Percentiles rank a stretch among this genome's conserved stretches.
Conservation (phyloP, 202 grass and related monocot species). For the Musa balbisiana region DNA sequence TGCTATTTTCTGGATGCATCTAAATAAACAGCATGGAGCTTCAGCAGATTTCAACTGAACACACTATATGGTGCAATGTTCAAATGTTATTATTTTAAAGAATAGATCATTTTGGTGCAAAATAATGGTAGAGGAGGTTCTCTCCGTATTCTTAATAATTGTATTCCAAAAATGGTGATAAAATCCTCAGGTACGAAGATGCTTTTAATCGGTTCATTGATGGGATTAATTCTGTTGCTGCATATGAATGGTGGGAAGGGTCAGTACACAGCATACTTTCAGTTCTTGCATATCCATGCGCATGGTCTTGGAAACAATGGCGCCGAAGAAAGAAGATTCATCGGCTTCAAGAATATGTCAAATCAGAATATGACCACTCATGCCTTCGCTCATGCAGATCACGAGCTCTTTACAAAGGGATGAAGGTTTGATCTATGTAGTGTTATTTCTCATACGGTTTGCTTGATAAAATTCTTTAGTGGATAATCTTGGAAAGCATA, state of each 20-base stretch:
- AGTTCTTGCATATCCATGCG: slow-evolving; percentile 95
- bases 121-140: neutral
- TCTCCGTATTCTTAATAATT: neutral
- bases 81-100: neutral
- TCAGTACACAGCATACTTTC: slow-evolving; percentile 94
- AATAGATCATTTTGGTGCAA: neutral
- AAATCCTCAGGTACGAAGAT: slow-evolving; percentile 81
- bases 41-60: neutral
- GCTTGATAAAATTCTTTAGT: neutral
- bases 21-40: neutral
- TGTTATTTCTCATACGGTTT: slow-evolving; percentile 9
- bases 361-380: slow-evolving; percentile 97
- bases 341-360: slow-evolving; percentile 91
- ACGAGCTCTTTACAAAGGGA: slow-evolving; percentile 97
- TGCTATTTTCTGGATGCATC: neutral
- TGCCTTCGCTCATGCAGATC: slow-evolving; percentile 97
- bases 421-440: slow-evolving; percentile 62
- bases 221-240: slow-evolving; percentile 90
- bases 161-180: neutral
- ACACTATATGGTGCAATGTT: neutral
- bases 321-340: slow-evolving; percentile 85
- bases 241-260: slow-evolving; percentile 99
- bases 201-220: slow-evolving; percentile 96
- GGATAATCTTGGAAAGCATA: too few relatives aligned
- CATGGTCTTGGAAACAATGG: slow-evolving; percentile 99